These are phyloP conservation scores for Xylona heveae DNA, from an alignment of 495 filamentous ascomycete species.

Conservation along the genomic window DNA sequence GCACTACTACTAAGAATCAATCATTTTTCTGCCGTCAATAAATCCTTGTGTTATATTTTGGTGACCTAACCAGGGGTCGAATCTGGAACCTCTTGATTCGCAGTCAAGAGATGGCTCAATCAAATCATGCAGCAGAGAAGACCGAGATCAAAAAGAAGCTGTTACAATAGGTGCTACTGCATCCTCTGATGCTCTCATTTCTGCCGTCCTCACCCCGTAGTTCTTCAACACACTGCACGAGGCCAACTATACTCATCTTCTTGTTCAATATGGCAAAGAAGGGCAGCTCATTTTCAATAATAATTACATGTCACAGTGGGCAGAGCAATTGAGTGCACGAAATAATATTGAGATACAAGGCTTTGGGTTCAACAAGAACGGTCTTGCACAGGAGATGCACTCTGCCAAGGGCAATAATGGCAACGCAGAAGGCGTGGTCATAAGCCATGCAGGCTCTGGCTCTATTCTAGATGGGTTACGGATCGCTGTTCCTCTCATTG, in stretches of 20 bases:
- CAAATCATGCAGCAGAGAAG: too few species aligned
- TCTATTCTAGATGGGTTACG: slow-evolving; percentile 70
- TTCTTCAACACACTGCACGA: slow-evolving; percentile 36
- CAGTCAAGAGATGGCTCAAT: too few species aligned
- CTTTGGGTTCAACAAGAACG: slow-evolving; percentile 42
- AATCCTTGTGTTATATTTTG: too few species aligned
- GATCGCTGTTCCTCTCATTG: slow-evolving; percentile 43
- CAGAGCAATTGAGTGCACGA: slow-evolving; percentile 6
- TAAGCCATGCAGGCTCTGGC: slow-evolving; percentile 87
- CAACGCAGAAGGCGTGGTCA: slow-evolving; percentile 37
- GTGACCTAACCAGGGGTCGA: too few species aligned
- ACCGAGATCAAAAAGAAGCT: too few species aligned
- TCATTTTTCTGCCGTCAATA: too few species aligned
- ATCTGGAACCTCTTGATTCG: too few species aligned
- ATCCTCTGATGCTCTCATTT: slow-evolving; percentile 48
- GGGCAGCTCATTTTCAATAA: slow-evolving; percentile 26
- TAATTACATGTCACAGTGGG: slow-evolving; percentile 9
- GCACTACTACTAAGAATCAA: too few species aligned
- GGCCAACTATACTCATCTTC: slow-evolving; percentile 38
- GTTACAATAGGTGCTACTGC: slow-evolving; percentile 88
- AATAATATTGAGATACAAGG: slow-evolving; percentile 29
- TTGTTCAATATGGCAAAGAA: slow-evolving; percentile 57
- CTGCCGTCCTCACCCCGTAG: slow-evolving; percentile 32
- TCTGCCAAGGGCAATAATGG: slow-evolving; percentile 18
- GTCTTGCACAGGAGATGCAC: slow-evolving; percentile 34